Conservation (phyloP, 2,329 filamentous ascomycete genomes). For the Fusarium foetens region DNA sequence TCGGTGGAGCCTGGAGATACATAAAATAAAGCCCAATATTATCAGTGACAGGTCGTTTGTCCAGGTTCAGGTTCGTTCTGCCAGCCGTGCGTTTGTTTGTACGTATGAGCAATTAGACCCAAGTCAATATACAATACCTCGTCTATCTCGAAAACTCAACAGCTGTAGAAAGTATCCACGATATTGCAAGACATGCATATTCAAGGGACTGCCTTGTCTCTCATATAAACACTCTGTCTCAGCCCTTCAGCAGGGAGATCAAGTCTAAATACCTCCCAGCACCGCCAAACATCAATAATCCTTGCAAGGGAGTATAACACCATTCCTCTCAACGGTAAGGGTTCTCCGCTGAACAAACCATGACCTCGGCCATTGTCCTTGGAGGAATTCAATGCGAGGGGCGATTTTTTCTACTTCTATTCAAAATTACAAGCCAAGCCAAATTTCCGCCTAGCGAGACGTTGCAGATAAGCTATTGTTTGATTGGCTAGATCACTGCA, state of each 20-base stretch:
- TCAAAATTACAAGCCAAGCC: conserved; percentile 24
- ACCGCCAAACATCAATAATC: neutral
- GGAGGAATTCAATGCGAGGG: neutral
- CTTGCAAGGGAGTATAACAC: neutral
- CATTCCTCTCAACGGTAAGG: neutral
- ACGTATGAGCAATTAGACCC: neutral
- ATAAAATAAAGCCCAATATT: neutral
- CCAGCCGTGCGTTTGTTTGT: neutral
- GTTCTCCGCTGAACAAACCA: neutral
- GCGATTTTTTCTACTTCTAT: neutral
- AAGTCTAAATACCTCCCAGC: conserved; percentile 10
- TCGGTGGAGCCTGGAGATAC: conserved; percentile 16
- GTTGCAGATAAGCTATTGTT: conserved; percentile 12
- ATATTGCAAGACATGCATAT: neutral
- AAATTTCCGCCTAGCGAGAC: conserved; percentile 30
- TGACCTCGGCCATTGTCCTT: neutral
- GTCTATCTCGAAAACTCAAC: neutral
- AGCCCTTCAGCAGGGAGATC: conserved; percentile 17
- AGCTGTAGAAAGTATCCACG: neutral
- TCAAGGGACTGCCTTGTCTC: neutral
- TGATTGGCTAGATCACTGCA: conserved; percentile 13
- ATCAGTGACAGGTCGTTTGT: conserved; percentile 5
- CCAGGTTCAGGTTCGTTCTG: neutral
- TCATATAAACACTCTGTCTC: neutral
- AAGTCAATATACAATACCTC: neutral